A percentile compares a stretch with the other conserved stretches of the same genome.
These are phyloP conservation scores for Rhododendron ovatum DNA, from an alignment of 148 eudicot species.

Conservation along the genomic window DNA sequence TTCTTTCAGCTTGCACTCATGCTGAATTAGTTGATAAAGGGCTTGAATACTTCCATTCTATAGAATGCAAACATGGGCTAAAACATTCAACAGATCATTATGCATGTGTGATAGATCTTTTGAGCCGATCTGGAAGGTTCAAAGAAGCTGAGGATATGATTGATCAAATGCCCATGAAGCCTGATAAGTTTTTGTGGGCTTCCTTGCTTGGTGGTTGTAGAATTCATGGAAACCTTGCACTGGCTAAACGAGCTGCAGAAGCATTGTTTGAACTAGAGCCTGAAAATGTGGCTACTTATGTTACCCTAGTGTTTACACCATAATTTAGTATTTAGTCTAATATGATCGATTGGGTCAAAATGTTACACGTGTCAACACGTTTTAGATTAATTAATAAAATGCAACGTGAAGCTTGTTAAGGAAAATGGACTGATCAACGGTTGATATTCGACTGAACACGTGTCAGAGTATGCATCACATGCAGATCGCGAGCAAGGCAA, in stretches of 20 bases:
- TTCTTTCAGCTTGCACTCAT: conserved; percentile 11
- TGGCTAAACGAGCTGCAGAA: conserved; percentile 14
- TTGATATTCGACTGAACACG: too few species aligned
- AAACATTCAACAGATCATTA: conserved; percentile 6
- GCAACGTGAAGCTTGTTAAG: too few species aligned
- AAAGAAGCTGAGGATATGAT: conserved; percentile 8
- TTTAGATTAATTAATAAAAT: too few species aligned
- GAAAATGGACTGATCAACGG: too few species aligned
- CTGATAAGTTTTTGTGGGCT: conserved; percentile 14
- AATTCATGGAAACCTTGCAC: conserved; percentile 5
- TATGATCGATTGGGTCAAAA: too few species aligned
- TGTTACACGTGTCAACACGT: too few species aligned
- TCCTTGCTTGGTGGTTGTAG: not conserved
- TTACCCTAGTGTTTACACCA: too few species aligned
- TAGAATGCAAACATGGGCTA: conserved; percentile 1
- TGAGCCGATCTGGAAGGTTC: conserved; percentile 12
- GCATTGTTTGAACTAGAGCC: conserved; percentile 10
- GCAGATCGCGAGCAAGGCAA: too few species aligned
- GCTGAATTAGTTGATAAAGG: conserved; percentile 12
- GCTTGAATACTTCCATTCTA: conserved; percentile 9
- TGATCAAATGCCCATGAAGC: conserved; percentile 10
- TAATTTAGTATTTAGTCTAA: too few species aligned
- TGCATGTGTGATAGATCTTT: conserved; percentile 7
- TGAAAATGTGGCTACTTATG: conserved; percentile 2
- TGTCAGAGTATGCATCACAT: too few species aligned